Evolutionary conservation across 345 rosid genomes (phyloP), one percentile per base, ranked within the genome.

Genomic region (Nephelium lappaceum): DNA sequence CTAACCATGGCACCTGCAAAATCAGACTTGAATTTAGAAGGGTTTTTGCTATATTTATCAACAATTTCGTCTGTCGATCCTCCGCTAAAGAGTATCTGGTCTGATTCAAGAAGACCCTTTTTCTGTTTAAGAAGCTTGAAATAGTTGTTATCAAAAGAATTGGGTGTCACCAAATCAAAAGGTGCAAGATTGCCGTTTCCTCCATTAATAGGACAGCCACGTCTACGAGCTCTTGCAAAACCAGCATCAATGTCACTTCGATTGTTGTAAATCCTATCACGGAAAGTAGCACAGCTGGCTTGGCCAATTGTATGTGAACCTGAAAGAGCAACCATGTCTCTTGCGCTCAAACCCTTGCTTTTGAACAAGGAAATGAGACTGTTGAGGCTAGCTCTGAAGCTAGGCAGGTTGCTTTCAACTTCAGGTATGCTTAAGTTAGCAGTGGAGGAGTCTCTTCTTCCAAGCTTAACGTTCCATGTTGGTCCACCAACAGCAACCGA

Each of bases 401-500:
- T 57, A 8, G 62, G 62, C 23, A 57, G 62, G 24, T 19, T 57
- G 8, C 23, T 6, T 58, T 58, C 63, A 21, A 58, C 63, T 58
- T 58, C 11, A 1, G 63, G 11, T 2, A 58, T 6, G 11, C 11
- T 58, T 58, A 58, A 58, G 8, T 8, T 58, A 21, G 63, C 25
- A 19, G 63, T 9, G 11, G 23, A 21, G 63, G 63, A 58, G 63
- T 21, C 63, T 19, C 63, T 19, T 58, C 63, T 58, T 58, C 63
- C 63, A 58, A 58, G 63, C 25, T 21, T 58, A 58, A 58, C 63
- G 8, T 58, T n/a, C 63, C 63, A 58, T 6, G 63, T 58, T 19
- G 63, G 63, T 58, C 63, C 63, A 58, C 63, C 63, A 21, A 58
- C 63, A 21, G 63, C 63, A 19, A 58, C 63, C 10, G 63, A 58